Conservation (phyloP, 2,329 filamentous ascomycete species). For the Mycosphaerella arachidis region DNA sequence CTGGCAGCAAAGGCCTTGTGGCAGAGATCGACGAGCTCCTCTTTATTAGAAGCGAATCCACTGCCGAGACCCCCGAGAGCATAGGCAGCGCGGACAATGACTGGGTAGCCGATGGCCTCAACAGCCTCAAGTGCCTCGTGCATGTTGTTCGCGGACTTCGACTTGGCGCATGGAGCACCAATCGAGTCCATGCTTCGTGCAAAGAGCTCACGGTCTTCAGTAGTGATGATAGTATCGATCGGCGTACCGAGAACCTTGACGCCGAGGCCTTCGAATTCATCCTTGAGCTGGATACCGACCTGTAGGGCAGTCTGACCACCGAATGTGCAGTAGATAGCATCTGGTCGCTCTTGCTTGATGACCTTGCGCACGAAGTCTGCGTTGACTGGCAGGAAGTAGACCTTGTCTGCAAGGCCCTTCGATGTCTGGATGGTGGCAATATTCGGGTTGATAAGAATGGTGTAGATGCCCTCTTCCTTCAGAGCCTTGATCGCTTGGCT, state of each 20-base stretch:
- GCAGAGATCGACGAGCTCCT: conserved; percentile 80
- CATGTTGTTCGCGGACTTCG: conserved; percentile 81
- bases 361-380: conserved; percentile 97
- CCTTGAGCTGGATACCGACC: conserved; percentile 94
- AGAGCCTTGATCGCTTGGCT: conserved; percentile 97
- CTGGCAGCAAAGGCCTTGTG: conserved; percentile 92
- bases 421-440: conserved; percentile 99
- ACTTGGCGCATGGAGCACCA: conserved; percentile 95
- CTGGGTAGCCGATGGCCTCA: conserved; percentile 87
- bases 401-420: conserved; percentile 95
- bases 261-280: conserved; percentile 88
- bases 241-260: conserved; percentile 94
- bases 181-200: conserved; percentile 98
- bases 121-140: conserved; percentile 87
- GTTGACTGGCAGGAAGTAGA: conserved; percentile 96
- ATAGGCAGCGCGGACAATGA: conserved; percentile 95
- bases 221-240: conserved; percentile 97
- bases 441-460: conserved; percentile 96
- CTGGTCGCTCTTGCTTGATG: conserved; percentile 87
- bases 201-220: conserved; percentile 95
- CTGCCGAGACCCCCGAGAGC: conserved; percentile 91
- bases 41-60: conserved; percentile 87
- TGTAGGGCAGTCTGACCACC: conserved; percentile 96
- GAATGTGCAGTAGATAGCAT: conserved; percentile 96
- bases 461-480: conserved; percentile 97